Evolutionary conservation across 2,329 filamentous ascomycete genomes (phyloP).

Genomic region (Blumeriella jaapii): DNA sequence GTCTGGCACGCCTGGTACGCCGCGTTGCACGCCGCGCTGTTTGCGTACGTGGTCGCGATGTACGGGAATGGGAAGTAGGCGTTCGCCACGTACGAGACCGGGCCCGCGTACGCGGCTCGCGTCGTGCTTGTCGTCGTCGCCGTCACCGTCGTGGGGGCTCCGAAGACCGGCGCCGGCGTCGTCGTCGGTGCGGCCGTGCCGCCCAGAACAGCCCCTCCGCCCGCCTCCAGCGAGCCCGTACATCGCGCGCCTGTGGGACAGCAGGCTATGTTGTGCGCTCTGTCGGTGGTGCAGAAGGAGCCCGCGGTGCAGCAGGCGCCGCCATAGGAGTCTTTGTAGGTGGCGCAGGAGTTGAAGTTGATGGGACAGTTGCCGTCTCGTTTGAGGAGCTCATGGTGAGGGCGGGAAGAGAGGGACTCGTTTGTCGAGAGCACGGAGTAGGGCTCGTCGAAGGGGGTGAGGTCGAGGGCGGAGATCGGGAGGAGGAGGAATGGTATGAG

Average conservation of each 20-base stretch:
- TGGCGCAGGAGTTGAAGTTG: constrained; percentile 26
- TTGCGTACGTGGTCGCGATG: constrained; percentile 38
- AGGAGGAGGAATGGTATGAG: constrained; percentile 15
- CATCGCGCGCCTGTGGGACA: constrained; percentile 26
- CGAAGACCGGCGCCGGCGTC: constrained; percentile 10
- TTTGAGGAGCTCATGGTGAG: constrained; percentile 21
- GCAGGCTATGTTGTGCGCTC: constrained; percentile 24
- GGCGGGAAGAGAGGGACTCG: constrained; percentile 10
- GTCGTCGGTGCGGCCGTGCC: constrained; percentile 7
- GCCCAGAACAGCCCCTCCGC: constrained; percentile 6
- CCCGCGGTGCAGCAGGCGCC: constrained; percentile 26
- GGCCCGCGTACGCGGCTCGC: constrained; percentile 8
- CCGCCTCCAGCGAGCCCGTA: constrained; percentile 22
- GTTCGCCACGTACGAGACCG: constrained; percentile 43
- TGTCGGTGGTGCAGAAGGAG: constrained; percentile 24
- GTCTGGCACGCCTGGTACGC: constrained; percentile 40
- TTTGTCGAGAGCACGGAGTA: constrained; percentile 15
- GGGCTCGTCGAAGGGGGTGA: constrained; percentile 21
- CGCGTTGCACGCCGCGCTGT: constrained; percentile 39
- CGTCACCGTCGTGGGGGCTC: constrained; percentile 10
- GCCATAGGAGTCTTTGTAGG: constrained; percentile 17
- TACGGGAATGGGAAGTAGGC: constrained; percentile 49
- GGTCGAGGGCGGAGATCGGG: constrained; percentile 17
- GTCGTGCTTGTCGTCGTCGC: constrained; percentile 9
- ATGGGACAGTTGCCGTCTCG: constrained; percentile 23